A percentile compares a stretch with the other conserved stretches of the same genome.
phyloP scores from a whole-genome alignment of 78 protist genomes.

The Dictyostelium discoideum region DNA sequence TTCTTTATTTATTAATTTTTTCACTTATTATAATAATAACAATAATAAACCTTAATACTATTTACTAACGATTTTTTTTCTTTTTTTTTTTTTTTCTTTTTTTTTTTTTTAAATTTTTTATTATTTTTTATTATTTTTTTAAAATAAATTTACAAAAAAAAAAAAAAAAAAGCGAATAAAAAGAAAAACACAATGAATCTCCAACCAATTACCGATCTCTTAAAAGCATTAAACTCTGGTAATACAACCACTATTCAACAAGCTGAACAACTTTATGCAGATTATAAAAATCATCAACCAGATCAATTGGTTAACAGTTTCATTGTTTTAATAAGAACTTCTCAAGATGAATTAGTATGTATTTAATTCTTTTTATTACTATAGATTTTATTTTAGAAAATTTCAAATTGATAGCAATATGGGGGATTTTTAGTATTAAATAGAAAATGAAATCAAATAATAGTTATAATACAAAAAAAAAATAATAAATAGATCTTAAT shows the following conservation, averaged over 20 bases:
- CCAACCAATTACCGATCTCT: constrained; percentile 18
- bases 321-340: not conserved
- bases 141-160: not conserved
- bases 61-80: too few species aligned
- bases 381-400: not conserved
- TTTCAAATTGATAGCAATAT: not conserved
- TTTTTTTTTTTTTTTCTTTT: too few species aligned
- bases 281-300: constrained; percentile 18
- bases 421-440: not conserved
- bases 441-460: too few species aligned
- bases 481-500: not conserved
- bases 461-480: too few species aligned
- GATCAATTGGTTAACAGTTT: constrained; percentile 26
- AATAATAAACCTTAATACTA: too few species aligned
- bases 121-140: not conserved
- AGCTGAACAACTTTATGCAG: constrained; percentile 1
- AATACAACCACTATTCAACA: not conserved
- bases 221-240: not conserved
- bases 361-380: not conserved
- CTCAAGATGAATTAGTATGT: constrained; percentile 11
- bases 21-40: too few species aligned
- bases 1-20: too few species aligned
- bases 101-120: not conserved
- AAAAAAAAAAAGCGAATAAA: not conserved
- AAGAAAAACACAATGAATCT: constrained; percentile 21